phyloP scores from a whole-genome alignment of 805 yeast genomes.

The Blastobotrys mokoenaii region DNA sequence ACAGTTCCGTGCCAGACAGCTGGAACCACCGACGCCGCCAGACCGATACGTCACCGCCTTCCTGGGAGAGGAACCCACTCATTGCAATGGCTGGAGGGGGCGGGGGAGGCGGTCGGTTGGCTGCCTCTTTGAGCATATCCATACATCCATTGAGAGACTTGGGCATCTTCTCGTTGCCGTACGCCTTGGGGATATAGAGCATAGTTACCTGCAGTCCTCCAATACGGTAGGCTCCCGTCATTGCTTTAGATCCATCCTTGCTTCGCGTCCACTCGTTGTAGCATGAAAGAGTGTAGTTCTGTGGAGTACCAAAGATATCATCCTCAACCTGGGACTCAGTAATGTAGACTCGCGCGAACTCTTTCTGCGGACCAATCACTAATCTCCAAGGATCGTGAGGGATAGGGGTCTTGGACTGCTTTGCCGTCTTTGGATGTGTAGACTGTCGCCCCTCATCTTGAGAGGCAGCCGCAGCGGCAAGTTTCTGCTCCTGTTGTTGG shows the following conservation, averaged over 20 bases:
- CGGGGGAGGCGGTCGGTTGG: neutral
- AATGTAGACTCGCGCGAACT: slow-evolving; percentile 67
- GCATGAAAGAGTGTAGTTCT: slow-evolving; percentile 48
- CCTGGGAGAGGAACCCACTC: slow-evolving; percentile 71
- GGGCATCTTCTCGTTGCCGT: slow-evolving; percentile 34
- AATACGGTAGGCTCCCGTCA: slow-evolving; percentile 27
- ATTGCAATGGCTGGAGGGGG: neutral
- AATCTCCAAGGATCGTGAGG: slow-evolving; percentile 13
- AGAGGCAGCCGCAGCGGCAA: no score
- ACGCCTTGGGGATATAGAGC: slow-evolving; percentile 50
- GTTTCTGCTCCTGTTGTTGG: no score
- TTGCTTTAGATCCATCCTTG: slow-evolving; percentile 4
- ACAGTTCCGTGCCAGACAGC: slow-evolving; percentile 58
- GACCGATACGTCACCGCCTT: slow-evolving; percentile 77
- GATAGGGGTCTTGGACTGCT: neutral
- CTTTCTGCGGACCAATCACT: slow-evolving; percentile 13
- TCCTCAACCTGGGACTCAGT: slow-evolving; percentile 51
- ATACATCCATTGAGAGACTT: slow-evolving; percentile 34
- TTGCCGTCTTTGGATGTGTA: neutral
- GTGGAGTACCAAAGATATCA: slow-evolving; percentile 45
- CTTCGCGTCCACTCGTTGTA: slow-evolving; percentile 65
- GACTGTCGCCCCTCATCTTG: no score
- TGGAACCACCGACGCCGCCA: slow-evolving; percentile 70
- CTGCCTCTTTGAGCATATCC: slow-evolving; percentile 25
- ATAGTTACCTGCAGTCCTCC: slow-evolving; percentile 47